phyloP scores from a whole-genome alignment of 306 rosid genomes.

The Malus orientalis region DNA sequence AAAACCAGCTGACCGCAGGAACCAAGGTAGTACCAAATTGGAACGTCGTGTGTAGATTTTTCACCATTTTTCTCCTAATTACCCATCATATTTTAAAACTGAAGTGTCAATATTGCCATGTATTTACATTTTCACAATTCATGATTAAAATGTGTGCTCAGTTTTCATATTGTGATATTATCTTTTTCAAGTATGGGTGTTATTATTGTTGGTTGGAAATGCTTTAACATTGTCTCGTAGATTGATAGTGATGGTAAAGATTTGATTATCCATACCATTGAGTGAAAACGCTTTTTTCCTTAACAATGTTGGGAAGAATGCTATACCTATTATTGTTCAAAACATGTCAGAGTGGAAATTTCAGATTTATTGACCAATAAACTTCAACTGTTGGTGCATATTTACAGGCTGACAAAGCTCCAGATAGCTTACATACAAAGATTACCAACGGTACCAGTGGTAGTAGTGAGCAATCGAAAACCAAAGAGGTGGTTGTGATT shows the following conservation, averaged over 20 bases:
- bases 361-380: neutral
- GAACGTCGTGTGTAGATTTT: neutral
- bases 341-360: neutral
- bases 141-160: neutral
- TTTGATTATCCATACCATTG: neutral
- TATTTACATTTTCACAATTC: neutral
- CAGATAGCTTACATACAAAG: slow-evolving; percentile 21
- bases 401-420: slow-evolving; percentile 42
- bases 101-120: neutral
- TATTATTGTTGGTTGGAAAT: neutral
- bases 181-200: neutral
- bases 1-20: slow-evolving; percentile 28
- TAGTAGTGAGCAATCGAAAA: slow-evolving; percentile 9
- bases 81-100: neutral
- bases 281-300: neutral
- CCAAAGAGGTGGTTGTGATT: slow-evolving; percentile 27
- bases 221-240: neutral
- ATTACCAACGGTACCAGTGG: slow-evolving; percentile 17
- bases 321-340: neutral
- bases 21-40: slow-evolving; percentile 29
- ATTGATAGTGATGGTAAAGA: neutral
- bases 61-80: neutral
- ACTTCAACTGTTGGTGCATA: slow-evolving; percentile 10
- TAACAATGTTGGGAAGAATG: neutral
- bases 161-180: neutral